A percentile compares a stretch with the other conserved stretches of the same genome.
These are phyloP conservation scores for Trichoderma sp. DNA, from an alignment of 2,329 filamentous ascomycete species.

Conservation along the genomic window DNA sequence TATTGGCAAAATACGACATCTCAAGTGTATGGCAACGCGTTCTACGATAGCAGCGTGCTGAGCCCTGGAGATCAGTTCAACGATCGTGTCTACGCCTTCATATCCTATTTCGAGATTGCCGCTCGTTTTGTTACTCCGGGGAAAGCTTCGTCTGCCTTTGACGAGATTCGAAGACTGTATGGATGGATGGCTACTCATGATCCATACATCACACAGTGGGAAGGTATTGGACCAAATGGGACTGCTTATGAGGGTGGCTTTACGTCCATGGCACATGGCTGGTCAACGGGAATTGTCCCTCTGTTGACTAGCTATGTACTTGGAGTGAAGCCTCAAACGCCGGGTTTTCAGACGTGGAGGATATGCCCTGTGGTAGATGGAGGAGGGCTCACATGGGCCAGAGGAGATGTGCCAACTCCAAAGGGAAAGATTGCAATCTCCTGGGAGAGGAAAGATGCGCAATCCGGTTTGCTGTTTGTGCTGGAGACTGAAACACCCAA, in stretches of 20 bases:
- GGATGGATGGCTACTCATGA: constrained; percentile 52
- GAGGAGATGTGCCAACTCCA: constrained; percentile 46
- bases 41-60: constrained; percentile 50
- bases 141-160: constrained; percentile 40
- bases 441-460: constrained; percentile 10
- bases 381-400: constrained; percentile 44
- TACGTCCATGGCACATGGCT: constrained; percentile 53
- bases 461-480: background rate
- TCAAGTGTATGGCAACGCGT: constrained; percentile 50
- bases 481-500: background rate
- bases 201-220: constrained; percentile 51
- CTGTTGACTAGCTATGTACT: constrained; percentile 48
- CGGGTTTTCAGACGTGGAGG: constrained; percentile 46
- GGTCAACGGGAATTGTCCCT: constrained; percentile 53
- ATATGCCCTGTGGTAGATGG: constrained; percentile 38
- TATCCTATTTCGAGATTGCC: constrained; percentile 55
- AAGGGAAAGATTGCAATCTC: constrained; percentile 24
- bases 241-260: constrained; percentile 47
- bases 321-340: constrained; percentile 46
- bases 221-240: constrained; percentile 49
- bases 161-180: constrained; percentile 49
- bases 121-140: constrained; percentile 45
- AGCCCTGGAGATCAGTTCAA: constrained; percentile 37
- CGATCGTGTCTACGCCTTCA: constrained; percentile 52
- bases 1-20: constrained; percentile 42